Evolutionary conservation across 2,329 filamentous ascomycete species (phyloP).

Genomic region (Aotearoamyces nothofagi): DNA sequence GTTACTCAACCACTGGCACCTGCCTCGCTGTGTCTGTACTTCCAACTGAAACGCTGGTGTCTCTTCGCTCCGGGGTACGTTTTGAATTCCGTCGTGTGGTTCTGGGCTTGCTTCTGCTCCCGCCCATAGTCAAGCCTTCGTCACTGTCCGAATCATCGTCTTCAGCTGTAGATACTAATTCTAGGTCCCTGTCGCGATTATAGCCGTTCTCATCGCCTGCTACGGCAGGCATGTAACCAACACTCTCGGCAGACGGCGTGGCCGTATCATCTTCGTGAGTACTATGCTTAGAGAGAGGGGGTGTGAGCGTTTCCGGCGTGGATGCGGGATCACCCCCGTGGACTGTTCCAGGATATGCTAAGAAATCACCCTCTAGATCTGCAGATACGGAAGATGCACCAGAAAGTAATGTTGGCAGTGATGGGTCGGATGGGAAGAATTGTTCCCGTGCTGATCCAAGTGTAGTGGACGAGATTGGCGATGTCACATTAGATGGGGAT

Average conservation of each 20-base stretch:
- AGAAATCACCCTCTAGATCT: constrained; percentile 44
- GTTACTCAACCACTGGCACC: constrained; percentile 7
- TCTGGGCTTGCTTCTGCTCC: constrained; percentile 28
- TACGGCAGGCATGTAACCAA: background rate
- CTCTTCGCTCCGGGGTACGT: constrained; percentile 31
- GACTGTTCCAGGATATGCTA: constrained; percentile 30
- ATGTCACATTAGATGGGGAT: constrained; percentile 12
- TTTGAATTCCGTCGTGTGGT: constrained; percentile 16
- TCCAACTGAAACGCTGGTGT: constrained; percentile 43
- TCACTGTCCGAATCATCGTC: constrained; percentile 19
- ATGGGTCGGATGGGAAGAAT: constrained; percentile 43
- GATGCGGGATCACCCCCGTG: constrained; percentile 23
- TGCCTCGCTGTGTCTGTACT: constrained; percentile 52
- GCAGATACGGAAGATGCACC: constrained; percentile 49
- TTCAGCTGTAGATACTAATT: constrained; percentile 6
- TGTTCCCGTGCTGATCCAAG: constrained; percentile 23
- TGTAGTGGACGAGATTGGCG: constrained; percentile 28
- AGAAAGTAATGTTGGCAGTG: constrained; percentile 45
- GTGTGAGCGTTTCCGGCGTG: constrained; percentile 15
- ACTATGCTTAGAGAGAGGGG: constrained; percentile 9
- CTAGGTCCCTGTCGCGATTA: constrained; percentile 14
- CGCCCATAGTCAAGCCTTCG: constrained; percentile 18
- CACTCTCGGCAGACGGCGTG: constrained; percentile 5
- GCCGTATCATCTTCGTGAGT: constrained; percentile 6
- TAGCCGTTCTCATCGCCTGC: constrained; percentile 16